phyloP scores from a whole-genome alignment of 2,329 filamentous ascomycete species.

The Elsinoe perseae region DNA sequence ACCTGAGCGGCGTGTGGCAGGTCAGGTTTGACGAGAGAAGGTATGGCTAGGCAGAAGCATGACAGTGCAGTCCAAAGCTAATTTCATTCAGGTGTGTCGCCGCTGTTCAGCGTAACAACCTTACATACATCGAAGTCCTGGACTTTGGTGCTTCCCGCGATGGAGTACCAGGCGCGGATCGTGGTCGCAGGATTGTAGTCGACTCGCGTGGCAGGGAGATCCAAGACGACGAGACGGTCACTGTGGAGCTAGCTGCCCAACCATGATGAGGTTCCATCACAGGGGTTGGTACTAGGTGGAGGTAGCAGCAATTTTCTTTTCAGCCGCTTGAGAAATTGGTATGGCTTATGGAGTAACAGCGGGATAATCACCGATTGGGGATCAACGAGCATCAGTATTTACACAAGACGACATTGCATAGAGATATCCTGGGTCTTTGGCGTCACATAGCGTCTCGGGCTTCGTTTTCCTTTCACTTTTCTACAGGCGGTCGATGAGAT shows the following conservation, averaged over 20 bases:
- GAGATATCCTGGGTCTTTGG: not conserved
- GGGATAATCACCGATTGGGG: not conserved
- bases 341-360: not conserved
- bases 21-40: conserved; percentile 87
- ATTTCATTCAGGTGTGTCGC: conserved; percentile 67
- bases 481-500: not conserved
- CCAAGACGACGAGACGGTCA: conserved; percentile 25
- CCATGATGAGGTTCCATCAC: no score
- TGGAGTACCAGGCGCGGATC: conserved; percentile 66
- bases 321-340: not conserved
- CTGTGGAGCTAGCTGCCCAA: not conserved
- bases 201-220: conserved; percentile 32
- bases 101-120: conserved; percentile 81
- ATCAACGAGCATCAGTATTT: not conserved
- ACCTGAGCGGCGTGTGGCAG: conserved; percentile 96
- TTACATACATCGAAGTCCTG: conserved; percentile 96
- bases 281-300: no score
- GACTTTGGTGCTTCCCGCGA: conserved; percentile 94
- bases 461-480: not conserved
- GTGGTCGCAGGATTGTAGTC: conserved; percentile 66
- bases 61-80: not conserved
- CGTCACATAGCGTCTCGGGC: not conserved
- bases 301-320: not conserved
- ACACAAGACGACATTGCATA: not conserved
- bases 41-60: not conserved